Evolutionary conservation across 306 rosid genomes (phyloP).

Genomic region (Amphicarpaea edgeworthii): DNA sequence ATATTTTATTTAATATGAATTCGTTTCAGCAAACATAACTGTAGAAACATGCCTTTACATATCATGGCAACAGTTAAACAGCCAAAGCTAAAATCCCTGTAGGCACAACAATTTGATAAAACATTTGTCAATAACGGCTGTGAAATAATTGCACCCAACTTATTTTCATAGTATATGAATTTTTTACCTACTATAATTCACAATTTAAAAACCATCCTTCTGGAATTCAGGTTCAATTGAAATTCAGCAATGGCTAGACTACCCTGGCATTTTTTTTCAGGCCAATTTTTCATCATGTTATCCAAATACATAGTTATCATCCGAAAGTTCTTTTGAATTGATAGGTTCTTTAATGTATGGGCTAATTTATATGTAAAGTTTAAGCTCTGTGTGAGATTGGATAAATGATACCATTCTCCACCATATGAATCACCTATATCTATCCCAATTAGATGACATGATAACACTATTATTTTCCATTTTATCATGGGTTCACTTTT

Average conservation of each 20-base stretch:
- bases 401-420: conserved; percentile 22
- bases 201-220: conserved; percentile 3
- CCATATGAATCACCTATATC: conserved; percentile 20
- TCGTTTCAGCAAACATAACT: conserved; percentile 15
- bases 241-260: conserved; percentile 22
- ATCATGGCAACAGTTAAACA: conserved; percentile 18
- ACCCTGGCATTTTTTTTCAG: conserved; percentile 14
- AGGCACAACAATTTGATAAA: neutral
- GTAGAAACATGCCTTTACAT: conserved; percentile 13
- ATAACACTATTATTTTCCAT: neutral
- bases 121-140: neutral
- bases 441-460: conserved; percentile 5
- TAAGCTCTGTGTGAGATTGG: conserved; percentile 25
- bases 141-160: conserved; percentile 26
- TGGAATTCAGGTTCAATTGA: conserved; percentile 10
- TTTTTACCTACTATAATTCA: conserved; percentile 33
- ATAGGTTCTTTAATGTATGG: neutral
- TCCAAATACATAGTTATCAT: neutral
- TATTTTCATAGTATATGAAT: conserved; percentile 21
- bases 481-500: conserved; percentile 14
- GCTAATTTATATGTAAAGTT: conserved; percentile 16
- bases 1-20: conserved; percentile 13
- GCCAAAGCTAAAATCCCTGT: conserved; percentile 22
- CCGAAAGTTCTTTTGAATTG: neutral
- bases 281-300: conserved; percentile 8